Percentiles rank a stretch among this genome's conserved stretches.
Evolutionary conservation across 192 early-diverging fungal species (phyloP).

Genomic region (Gonapodya prolifera): DNA sequence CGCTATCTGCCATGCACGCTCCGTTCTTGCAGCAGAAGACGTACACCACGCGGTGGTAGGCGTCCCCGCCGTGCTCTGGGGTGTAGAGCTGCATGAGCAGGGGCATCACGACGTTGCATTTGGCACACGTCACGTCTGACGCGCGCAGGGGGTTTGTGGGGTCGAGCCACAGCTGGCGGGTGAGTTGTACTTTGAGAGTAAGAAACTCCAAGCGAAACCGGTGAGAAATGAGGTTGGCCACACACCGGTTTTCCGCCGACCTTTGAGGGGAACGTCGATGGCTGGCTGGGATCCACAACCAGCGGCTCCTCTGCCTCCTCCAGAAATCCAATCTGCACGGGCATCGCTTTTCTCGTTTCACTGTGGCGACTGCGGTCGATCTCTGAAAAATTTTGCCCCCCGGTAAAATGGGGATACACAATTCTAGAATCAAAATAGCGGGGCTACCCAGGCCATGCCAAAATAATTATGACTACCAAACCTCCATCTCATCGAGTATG

Average conservation of each 20-base stretch:
- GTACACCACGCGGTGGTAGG: slow-evolving; percentile 83
- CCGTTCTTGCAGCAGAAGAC: slow-evolving; percentile 89
- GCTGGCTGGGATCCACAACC: neutral
- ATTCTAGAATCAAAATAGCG: too few species aligned
- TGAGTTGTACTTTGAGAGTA: neutral
- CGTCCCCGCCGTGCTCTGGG: slow-evolving; percentile 81
- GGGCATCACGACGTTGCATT: neutral
- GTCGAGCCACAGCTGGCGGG: slow-evolving; percentile 63
- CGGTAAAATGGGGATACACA: too few species aligned
- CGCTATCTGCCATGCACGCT: slow-evolving; percentile 50
- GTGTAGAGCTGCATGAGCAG: slow-evolving; percentile 59
- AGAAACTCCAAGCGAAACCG: neutral
- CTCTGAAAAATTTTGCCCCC: too few species aligned
- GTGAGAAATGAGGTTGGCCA: neutral
- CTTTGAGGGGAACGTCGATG: slow-evolving; percentile 63
- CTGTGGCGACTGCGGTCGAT: neutral
- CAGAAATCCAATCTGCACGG: neutral
- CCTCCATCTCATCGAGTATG: neutral
- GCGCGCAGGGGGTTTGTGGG: slow-evolving; percentile 55
- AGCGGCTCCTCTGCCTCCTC: neutral
- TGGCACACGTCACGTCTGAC: neutral
- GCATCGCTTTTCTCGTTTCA: neutral
- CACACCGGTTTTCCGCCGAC: slow-evolving; percentile 72
- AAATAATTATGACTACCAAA: too few species aligned
- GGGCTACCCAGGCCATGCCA: too few species aligned